Evolutionary conservation across 2,329 filamentous ascomycete species (phyloP).

Genomic region (Pseudocercospora musae): DNA sequence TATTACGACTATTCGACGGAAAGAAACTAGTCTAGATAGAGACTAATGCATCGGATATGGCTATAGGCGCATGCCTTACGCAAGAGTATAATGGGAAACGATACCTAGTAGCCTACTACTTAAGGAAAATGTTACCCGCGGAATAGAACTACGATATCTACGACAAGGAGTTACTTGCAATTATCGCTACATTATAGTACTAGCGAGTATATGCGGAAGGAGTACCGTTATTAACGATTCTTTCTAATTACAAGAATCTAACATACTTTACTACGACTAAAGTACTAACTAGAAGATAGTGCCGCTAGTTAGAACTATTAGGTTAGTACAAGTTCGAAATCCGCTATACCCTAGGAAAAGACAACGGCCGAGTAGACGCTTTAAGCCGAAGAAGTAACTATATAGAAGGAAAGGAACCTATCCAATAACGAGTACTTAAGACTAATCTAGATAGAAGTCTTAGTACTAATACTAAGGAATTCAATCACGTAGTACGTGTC

Average conservation of each 20-base stretch:
- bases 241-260: slow-evolving; percentile 7
- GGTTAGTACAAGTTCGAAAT: slow-evolving; percentile 19
- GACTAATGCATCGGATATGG: slow-evolving; percentile 10
- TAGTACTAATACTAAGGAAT: too few relatives aligned
- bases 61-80: slow-evolving; percentile 10
- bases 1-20: slow-evolving; percentile 7
- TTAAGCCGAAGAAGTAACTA: too few relatives aligned
- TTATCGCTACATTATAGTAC: slow-evolving; percentile 1
- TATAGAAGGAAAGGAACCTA: too few relatives aligned
- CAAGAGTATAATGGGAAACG: slow-evolving; percentile 8
- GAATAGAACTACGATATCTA: too few relatives aligned
- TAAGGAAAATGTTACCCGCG: too few relatives aligned
- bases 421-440: too few relatives aligned
- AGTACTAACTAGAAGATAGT: background rate
- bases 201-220: background rate
- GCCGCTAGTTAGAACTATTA: slow-evolving; percentile 5
- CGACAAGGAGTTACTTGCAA: too few relatives aligned
- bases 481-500: slow-evolving; percentile 4
- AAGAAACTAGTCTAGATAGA: slow-evolving; percentile 6
- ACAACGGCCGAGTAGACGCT: slow-evolving; percentile 14
- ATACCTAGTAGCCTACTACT: slow-evolving; percentile 14
- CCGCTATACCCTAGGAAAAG: slow-evolving; percentile 14
- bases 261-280: slow-evolving; percentile 3
- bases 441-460: too few relatives aligned
- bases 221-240: background rate